Base-by-base conservation (phyloP, 805 yeast species). In the Saturnispora ahearnii region DNA sequence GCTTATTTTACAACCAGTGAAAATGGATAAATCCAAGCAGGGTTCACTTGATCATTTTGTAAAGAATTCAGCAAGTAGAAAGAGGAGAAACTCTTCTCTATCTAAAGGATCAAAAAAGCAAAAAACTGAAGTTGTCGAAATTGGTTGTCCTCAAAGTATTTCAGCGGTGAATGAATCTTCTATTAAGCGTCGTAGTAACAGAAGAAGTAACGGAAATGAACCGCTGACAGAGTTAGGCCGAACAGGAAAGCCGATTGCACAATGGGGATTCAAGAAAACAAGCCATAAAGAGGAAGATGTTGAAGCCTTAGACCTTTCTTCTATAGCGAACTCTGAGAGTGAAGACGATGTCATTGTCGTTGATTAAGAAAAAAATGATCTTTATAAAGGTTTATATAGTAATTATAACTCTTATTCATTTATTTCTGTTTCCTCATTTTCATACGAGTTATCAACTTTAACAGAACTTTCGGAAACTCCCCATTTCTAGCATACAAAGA, bases 401-500 rank as follows among this genome's bases (percentile, higher is more conserved):
- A 21, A 22, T 24, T 22, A 41, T 30, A n/a, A 24, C 15, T 13
- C 15, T 21, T 7, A 29, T 41, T 41, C 30, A n/a, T 31, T 41
- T 10, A 31, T 28, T 29, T 15, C n/a, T 29, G 21, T 49, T 15
- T 44, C 38, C 9, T 62, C 66, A 45, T 61, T 61, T 2, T 60
- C 60, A 5, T 55, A 36, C 6, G 24, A 7, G 2, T 36, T 56
- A 31, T 65, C 70, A 24, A 66, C 46, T 40, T 61, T 64, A 10
- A 68, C 68, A 4, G 67, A 65, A 48, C 68, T 64, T 48, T 60
- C 67, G 18, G 63, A 60, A 5, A 64, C 45, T 2, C 69, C 69
- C 70, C 70, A 66, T 50, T 66, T 65, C 45, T 65, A 67, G 37
- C 62, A 50, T 0, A 56, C 57, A 36, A 64, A 51, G 6, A 60